These are phyloP conservation scores for Suillus lakei DNA, from an alignment of 768 basidiomycete genomes.

Conservation along the genomic window DNA sequence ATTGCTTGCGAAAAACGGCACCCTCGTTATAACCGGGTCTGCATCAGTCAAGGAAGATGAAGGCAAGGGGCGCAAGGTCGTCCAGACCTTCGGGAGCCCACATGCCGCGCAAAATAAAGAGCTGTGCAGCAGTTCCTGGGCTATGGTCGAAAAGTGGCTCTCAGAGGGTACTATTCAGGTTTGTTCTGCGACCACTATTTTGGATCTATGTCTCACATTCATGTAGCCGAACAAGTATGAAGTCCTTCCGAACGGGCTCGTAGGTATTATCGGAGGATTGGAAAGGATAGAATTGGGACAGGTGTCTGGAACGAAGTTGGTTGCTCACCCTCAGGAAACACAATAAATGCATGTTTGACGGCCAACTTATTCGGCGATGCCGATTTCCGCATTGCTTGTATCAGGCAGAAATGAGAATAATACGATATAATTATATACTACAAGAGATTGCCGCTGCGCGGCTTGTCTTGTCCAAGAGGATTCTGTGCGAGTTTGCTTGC, in stretches of 20 bases:
- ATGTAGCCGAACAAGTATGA: constrained; percentile 46
- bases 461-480: no score
- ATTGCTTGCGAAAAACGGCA: constrained; percentile 38
- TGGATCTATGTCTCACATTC: constrained; percentile 7
- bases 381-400: no score
- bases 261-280: constrained; percentile 42
- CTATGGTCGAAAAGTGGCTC: constrained; percentile 27
- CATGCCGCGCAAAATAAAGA: constrained; percentile 21
- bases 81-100: constrained; percentile 29
- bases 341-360: constrained; percentile 15
- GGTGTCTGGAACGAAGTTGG: constrained; percentile 49
- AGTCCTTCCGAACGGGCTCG: constrained; percentile 45
- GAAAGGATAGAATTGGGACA: constrained; percentile 39
- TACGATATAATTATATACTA: no score
- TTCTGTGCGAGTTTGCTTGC: no score
- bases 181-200: neutral
- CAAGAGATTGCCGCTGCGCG: no score
- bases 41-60: constrained; percentile 28
- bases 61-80: constrained; percentile 21
- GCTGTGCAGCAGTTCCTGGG: constrained; percentile 26
- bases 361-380: neutral
- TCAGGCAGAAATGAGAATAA: no score
- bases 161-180: constrained; percentile 33
- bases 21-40: constrained; percentile 36
- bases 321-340: constrained; percentile 47